Evolutionary conservation across 257 asterid species (phyloP).

Genomic region (Cordia subcordata): DNA sequence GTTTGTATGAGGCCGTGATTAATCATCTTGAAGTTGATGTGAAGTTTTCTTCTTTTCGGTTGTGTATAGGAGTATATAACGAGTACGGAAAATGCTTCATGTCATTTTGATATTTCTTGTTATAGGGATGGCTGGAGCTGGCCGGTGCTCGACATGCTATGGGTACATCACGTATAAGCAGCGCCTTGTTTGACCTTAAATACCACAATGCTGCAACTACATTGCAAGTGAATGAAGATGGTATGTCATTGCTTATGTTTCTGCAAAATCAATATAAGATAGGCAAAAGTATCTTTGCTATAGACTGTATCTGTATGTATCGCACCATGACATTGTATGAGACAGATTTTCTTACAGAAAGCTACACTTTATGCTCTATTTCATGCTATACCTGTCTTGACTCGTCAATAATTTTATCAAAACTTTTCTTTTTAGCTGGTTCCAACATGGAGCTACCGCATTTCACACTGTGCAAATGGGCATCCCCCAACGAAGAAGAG

Average conservation of each 20-base stretch:
- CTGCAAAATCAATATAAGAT: neutral
- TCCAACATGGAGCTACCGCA: conserved; percentile 24
- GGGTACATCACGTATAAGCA: conserved; percentile 78
- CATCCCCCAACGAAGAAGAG: conserved; percentile 36
- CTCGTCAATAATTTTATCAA: neutral
- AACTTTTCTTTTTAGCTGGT: conserved; percentile 30
- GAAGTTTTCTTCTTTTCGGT: neutral
- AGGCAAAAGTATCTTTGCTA: neutral
- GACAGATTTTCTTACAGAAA: neutral
- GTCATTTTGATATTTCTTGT: neutral
- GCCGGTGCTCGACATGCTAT: conserved; percentile 88
- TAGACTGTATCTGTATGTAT: neutral
- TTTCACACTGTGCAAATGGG: conserved; percentile 70
- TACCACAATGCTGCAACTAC: conserved; percentile 76
- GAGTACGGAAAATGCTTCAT: neutral
- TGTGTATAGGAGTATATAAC: neutral
- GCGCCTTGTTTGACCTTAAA: conserved; percentile 66
- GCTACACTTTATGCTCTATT: too few relatives aligned
- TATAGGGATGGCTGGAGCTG: conserved; percentile 86
- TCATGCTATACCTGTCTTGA: too few relatives aligned
- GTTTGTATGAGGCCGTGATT: neutral
- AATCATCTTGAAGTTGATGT: neutral
- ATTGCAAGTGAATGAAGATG: conserved; percentile 42
- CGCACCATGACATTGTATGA: neutral
- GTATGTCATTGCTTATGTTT: conserved; percentile 21